Percentiles rank a stretch among this genome's conserved stretches.
Conservation (phyloP, 2,329 filamentous ascomycete species). For the Biscogniauxia sp. region DNA sequence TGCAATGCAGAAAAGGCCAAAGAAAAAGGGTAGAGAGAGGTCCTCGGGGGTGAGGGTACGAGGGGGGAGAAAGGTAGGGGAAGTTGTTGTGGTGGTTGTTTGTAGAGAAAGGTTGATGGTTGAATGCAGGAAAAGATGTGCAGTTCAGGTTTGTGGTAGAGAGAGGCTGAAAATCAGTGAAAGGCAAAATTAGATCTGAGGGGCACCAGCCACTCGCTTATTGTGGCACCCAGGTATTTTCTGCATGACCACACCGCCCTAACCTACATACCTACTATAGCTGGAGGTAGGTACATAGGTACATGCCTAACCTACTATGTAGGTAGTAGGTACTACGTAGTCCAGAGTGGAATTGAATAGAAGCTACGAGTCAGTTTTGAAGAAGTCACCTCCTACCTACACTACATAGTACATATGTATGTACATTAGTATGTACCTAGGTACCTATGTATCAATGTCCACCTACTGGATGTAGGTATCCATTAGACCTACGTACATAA, state of each 20-base stretch:
- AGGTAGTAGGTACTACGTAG: too few relatives aligned
- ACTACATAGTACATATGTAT: too few relatives aligned
- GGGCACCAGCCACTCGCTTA: constrained; percentile 18
- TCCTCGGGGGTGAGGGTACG: constrained; percentile 11
- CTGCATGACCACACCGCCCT: background rate
- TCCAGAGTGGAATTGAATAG: too few relatives aligned
- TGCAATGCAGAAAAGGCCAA: constrained; percentile 10
- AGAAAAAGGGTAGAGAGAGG: constrained; percentile 7
- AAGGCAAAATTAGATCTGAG: constrained; percentile 1
- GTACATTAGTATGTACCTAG: too few relatives aligned
- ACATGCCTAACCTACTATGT: background rate
- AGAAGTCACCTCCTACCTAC: too few relatives aligned
- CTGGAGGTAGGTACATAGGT: background rate
- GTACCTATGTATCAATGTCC: too few relatives aligned
- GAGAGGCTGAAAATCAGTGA: constrained; percentile 22
- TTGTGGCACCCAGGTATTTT: background rate
- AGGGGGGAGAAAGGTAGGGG: constrained; percentile 3
- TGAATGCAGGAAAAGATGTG: constrained; percentile 10
- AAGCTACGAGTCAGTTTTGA: too few relatives aligned
- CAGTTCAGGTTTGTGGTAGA: constrained; percentile 18
- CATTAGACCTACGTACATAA: too few relatives aligned
- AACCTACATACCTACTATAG: background rate
- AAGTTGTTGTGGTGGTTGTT: constrained; percentile 1
- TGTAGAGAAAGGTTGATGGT: background rate
- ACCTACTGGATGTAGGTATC: too few relatives aligned